phyloP scores from a whole-genome alignment of 2,329 filamentous ascomycete genomes.

The Botrytis deweyae region DNA sequence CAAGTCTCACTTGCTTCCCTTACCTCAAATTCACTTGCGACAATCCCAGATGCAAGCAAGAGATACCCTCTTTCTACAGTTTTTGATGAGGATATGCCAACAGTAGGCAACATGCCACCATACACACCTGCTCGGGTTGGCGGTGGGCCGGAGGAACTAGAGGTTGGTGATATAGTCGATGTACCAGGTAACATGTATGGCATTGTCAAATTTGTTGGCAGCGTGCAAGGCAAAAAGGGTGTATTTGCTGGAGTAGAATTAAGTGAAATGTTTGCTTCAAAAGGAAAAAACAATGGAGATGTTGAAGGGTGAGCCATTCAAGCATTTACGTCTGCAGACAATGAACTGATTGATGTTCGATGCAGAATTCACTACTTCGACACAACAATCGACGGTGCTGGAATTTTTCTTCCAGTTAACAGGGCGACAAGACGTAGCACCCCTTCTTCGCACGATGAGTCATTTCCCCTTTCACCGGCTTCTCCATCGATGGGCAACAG shows the following conservation, averaged over 20 bases:
- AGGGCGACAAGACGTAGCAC: conserved; percentile 72
- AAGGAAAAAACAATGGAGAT: conserved; percentile 94
- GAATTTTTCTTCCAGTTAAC: conserved; percentile 87
- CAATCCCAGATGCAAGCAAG: conserved; percentile 65
- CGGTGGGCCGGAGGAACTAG: conserved; percentile 52
- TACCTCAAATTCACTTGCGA: conserved; percentile 60
- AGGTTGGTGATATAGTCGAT: conserved; percentile 81
- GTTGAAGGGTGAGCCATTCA: conserved; percentile 75
- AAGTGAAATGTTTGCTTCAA: conserved; percentile 71
- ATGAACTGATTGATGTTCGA: conserved; percentile 30
- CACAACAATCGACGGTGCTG: conserved; percentile 74
- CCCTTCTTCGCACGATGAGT: conserved; percentile 50
- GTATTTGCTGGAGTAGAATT: conserved; percentile 92
- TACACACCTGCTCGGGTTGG: conserved; percentile 53
- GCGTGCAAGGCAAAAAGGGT: conserved; percentile 84
- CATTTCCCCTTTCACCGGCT: conserved; percentile 66
- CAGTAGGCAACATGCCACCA: conserved; percentile 51
- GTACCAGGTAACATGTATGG: conserved; percentile 93
- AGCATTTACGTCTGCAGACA: conserved; percentile 24
- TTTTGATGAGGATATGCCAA: conserved; percentile 44
- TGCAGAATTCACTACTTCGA: conserved; percentile 73
- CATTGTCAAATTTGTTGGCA: conserved; percentile 82
- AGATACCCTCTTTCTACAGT: conserved; percentile 61
- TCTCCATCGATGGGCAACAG: conserved; percentile 57
- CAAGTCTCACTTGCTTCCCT: conserved; percentile 72